Base-by-base conservation (phyloP, 148 eudicot species). In the Linanthus parryae region DNA sequence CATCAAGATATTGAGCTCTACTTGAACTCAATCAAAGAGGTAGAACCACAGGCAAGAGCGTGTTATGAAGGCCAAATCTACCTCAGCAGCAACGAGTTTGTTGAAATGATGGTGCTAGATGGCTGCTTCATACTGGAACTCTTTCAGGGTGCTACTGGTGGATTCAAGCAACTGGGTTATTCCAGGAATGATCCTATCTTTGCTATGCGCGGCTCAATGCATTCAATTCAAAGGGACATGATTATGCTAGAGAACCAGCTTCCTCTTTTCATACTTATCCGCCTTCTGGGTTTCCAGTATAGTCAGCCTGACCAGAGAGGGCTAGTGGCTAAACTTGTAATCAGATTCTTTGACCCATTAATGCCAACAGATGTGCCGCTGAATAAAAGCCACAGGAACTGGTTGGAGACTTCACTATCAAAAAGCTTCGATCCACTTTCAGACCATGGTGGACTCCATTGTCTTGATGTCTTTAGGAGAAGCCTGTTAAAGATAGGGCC, bases 201-300 rank as follows among this genome's bases (percentile, higher is more conserved):
- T 39, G 87, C 92, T 0, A 83, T 86, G 95, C 63, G 95, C 18
- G 86, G 88, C 1, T 76, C 85, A 18, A 83, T 86, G 89, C 86
- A 86, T 38, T 87, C 89, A 7, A 79, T 91, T 20, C 77, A 81
- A 34, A 34, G 95, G 10, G 98, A 86, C 69, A 83, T 91, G 95
- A 84, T 91, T 26, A 91, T 86, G 98, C 79, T 91, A 0, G 98
- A 91, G 68, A 91, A 91, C 53, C 95, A 91, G 34, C 70, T 86
- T 8, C 98, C 95, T 2, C 56, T 91, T 0, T 91, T 91, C 40
- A 68, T 91, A 9, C 87, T 91, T 2, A 95, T 86, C 17, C 65
- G 52, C 29, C 60, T 83, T 3, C 60, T 73, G 3, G 72, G 76
- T 9, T 69, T 86, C 8, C 94, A 91, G 53, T 15, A 62, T 5